Evolutionary conservation across 1,284 basidiomycete genomes (phyloP).

Genomic region (Peniophora sp.): DNA sequence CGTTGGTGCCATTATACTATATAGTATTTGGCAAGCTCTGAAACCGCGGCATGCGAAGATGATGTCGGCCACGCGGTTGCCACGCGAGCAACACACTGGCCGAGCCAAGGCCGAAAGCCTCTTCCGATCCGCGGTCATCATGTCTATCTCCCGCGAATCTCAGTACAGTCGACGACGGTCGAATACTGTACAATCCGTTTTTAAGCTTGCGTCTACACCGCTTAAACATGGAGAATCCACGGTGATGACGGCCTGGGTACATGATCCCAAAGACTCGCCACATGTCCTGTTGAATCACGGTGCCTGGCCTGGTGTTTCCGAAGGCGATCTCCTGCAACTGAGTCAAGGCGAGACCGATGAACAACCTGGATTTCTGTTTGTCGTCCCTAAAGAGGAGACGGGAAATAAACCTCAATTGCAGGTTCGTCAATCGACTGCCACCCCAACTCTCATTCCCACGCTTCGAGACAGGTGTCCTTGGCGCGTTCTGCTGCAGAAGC

Average conservation of each 20-base stretch:
- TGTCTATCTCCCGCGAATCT: slow-evolving; percentile 56
- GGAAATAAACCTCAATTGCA: slow-evolving; percentile 55
- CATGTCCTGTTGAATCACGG: slow-evolving; percentile 60
- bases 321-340: slow-evolving; percentile 64
- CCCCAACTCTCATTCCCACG: background rate
- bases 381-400: slow-evolving; percentile 55
- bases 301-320: slow-evolving; percentile 66
- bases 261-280: slow-evolving; percentile 54
- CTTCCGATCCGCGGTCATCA: slow-evolving; percentile 15
- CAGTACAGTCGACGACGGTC: slow-evolving; percentile 57
- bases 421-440: slow-evolving; percentile 26
- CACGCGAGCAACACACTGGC: no score
- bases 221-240: slow-evolving; percentile 55
- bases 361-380: slow-evolving; percentile 54
- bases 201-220: slow-evolving; percentile 34
- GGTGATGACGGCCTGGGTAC: slow-evolving; percentile 63
- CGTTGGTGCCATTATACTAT: no score
- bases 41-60: no score
- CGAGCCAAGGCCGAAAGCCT: background rate
- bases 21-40: no score
- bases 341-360: slow-evolving; percentile 33
- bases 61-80: no score
- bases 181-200: slow-evolving; percentile 61
- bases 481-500: slow-evolving; percentile 62
- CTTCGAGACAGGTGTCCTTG: slow-evolving; percentile 52